Percentiles rank a stretch among this genome's conserved stretches.
These are phyloP conservation scores for Diplodia corticola DNA, from an alignment of 2,329 filamentous ascomycete species.

Conservation along the genomic window DNA sequence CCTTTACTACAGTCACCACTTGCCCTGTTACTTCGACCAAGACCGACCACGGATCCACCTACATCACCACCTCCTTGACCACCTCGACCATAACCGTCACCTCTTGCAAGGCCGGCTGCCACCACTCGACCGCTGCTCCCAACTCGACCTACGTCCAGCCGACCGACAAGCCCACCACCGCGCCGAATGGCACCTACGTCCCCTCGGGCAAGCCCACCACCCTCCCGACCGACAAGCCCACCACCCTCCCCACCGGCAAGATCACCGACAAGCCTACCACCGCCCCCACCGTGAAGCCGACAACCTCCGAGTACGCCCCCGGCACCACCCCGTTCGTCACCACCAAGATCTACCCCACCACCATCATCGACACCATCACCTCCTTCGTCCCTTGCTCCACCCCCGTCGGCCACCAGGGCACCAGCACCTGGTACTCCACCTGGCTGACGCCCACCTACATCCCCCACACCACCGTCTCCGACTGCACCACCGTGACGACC, in stretches of 20 bases:
- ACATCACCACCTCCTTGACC: constrained; percentile 36
- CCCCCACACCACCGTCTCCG: constrained; percentile 33
- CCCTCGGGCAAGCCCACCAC: constrained; percentile 1
- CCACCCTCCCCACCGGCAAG: constrained; percentile 2
- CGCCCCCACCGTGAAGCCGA: constrained; percentile 2
- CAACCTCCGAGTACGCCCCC: constrained; percentile 10
- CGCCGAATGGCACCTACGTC: not conserved
- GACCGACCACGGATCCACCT: constrained; percentile 27
- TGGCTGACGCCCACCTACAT: constrained; percentile 41
- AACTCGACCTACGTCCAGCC: not conserved
- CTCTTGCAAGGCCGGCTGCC: constrained; percentile 41
- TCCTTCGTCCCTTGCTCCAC: constrained; percentile 42
- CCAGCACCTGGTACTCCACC: constrained; percentile 39
- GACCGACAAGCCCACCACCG: constrained; percentile 13
- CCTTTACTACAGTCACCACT: constrained; percentile 36
- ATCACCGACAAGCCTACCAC: not conserved
- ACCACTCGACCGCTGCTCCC: constrained; percentile 24
- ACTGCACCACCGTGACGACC: constrained; percentile 16
- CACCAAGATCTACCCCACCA: constrained; percentile 27
- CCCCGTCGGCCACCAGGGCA: constrained; percentile 35
- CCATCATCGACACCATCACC: constrained; percentile 37
- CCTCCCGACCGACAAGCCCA: constrained; percentile 3
- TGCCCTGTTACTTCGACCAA: constrained; percentile 35
- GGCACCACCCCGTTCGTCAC: constrained; percentile 25
- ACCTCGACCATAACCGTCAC: constrained; percentile 42